These are phyloP conservation scores for Dictyostelium brefeldianum DNA, from an alignment of 78 protist genomes.

Conservation along the genomic window DNA sequence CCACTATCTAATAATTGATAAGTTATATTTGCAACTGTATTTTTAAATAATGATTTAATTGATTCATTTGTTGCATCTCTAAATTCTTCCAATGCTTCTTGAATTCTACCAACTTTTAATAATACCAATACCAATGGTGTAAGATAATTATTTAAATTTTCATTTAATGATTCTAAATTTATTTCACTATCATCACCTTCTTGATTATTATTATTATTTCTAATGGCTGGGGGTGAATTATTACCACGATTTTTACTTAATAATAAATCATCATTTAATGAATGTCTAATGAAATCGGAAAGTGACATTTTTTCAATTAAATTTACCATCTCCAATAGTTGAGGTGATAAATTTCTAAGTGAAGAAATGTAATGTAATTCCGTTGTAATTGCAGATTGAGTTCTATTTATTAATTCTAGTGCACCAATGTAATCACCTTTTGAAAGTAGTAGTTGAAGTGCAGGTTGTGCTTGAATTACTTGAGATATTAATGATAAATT, in stretches of 20 bases:
- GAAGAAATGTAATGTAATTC: not conserved
- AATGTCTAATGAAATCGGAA: slow-evolving; percentile 39
- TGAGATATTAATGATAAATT: slow-evolving; percentile 2
- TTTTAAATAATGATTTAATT: slow-evolving; percentile 8
- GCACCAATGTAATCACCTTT: slow-evolving; percentile 82
- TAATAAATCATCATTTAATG: slow-evolving; percentile 46
- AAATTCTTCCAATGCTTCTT: slow-evolving; percentile 40
- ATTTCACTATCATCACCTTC: not conserved
- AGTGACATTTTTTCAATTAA: slow-evolving; percentile 73
- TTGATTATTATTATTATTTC: too few species aligned
- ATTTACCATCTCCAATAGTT: slow-evolving; percentile 49
- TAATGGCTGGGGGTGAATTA: too few species aligned
- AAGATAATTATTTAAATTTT: slow-evolving; percentile 11
- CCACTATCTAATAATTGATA: slow-evolving; percentile 12
- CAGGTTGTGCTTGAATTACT: slow-evolving; percentile 67
- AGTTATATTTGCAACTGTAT: not conserved
- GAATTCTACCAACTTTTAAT: slow-evolving; percentile 27
- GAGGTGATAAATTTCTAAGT: slow-evolving; percentile 59
- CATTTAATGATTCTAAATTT: not conserved
- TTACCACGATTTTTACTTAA: not conserved
- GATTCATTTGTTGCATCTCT: slow-evolving; percentile 43
- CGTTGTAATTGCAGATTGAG: slow-evolving; percentile 9
- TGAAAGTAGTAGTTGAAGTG: slow-evolving; percentile 61
- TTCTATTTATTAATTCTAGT: slow-evolving; percentile 54
- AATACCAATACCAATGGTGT: slow-evolving; percentile 29